Percentiles rank a stretch among this genome's conserved stretches.
phyloP scores from a whole-genome alignment of 1,284 basidiomycete genomes.

The Irpex sp. region DNA sequence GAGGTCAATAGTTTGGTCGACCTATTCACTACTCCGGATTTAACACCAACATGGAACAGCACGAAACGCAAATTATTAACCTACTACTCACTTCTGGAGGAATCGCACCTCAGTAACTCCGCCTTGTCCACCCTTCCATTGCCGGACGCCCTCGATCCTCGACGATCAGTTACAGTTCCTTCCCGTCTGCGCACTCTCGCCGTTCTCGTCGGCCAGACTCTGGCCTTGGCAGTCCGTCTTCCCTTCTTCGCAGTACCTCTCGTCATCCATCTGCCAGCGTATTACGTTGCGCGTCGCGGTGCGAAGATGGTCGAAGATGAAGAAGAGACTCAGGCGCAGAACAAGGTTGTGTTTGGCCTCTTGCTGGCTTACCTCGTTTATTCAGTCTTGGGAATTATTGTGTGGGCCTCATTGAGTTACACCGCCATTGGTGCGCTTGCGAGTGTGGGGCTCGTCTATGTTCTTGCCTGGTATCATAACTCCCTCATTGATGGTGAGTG shows the following conservation, averaged over 20 bases:
- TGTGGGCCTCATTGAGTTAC: constrained; percentile 79
- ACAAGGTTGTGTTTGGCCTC: constrained; percentile 84
- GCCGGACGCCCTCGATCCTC: constrained; percentile 77
- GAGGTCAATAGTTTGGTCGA: constrained; percentile 61
- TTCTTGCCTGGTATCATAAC: constrained; percentile 80
- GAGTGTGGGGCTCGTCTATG: constrained; percentile 48
- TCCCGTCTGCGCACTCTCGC: constrained; percentile 79
- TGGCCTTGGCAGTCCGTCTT: constrained; percentile 64
- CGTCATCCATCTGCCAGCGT: constrained; percentile 79
- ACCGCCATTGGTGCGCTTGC: constrained; percentile 47
- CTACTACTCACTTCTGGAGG: constrained; percentile 85
- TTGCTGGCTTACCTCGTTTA: constrained; percentile 75
- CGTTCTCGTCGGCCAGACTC: constrained; percentile 73
- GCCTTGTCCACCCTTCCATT: constrained; percentile 78
- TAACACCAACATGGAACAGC: constrained; percentile 54
- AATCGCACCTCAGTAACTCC: constrained; percentile 78
- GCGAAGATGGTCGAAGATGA: constrained; percentile 79
- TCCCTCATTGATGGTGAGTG: constrained; percentile 68
- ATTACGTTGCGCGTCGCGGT: constrained; percentile 73
- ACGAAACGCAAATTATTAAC: constrained; percentile 73
- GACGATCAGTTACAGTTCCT: constrained; percentile 67
- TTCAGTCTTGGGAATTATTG: constrained; percentile 74
- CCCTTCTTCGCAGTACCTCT: constrained; percentile 89
- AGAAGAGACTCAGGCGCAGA: constrained; percentile 90
- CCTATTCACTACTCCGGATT: constrained; percentile 69